A percentile compares a stretch with the other conserved stretches of the same genome.
Evolutionary conservation across 2,329 filamentous ascomycete genomes (phyloP).

Genomic region (Cordyceps cicadae): DNA sequence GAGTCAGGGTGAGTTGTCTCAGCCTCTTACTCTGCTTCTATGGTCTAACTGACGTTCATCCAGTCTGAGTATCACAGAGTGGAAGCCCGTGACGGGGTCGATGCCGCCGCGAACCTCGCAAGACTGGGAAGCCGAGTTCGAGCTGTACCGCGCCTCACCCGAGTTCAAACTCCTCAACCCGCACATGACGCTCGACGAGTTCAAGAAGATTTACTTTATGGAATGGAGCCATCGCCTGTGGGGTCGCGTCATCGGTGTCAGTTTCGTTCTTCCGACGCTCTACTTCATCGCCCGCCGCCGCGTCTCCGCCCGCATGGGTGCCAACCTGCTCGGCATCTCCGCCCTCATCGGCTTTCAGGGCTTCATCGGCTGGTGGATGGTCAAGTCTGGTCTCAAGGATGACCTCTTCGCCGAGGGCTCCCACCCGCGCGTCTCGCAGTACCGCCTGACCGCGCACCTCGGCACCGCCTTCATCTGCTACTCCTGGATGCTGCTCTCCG

Average conservation of each 20-base stretch:
- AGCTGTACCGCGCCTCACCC: slow-evolving; percentile 83
- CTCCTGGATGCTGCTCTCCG: slow-evolving; percentile 86
- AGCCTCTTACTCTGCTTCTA: not conserved
- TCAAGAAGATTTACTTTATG: slow-evolving; percentile 99
- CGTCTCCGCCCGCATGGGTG: slow-evolving; percentile 70
- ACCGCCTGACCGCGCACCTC: slow-evolving; percentile 82
- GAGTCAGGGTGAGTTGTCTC: slow-evolving; percentile 69
- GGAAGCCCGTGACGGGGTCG: slow-evolving; percentile 90
- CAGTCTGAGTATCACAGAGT: slow-evolving; percentile 96
- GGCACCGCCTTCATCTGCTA: slow-evolving; percentile 90
- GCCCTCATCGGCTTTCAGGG: slow-evolving; percentile 90
- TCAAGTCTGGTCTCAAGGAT: slow-evolving; percentile 90
- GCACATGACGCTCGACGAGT: slow-evolving; percentile 85
- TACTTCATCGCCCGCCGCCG: slow-evolving; percentile 79
- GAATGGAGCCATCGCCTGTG: slow-evolving; percentile 95
- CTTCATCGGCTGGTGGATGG: slow-evolving; percentile 99
- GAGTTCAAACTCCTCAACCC: slow-evolving; percentile 91
- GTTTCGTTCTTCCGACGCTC: slow-evolving; percentile 77
- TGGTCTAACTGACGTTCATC: not conserved
- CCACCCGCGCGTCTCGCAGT: slow-evolving; percentile 89
- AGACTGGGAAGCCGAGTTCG: slow-evolving; percentile 89
- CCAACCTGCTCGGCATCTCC: slow-evolving; percentile 73
- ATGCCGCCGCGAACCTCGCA: slow-evolving; percentile 68
- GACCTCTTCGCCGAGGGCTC: slow-evolving; percentile 87
- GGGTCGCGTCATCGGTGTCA: slow-evolving; percentile 84